Evolutionary conservation across 495 filamentous ascomycete species (phyloP).

Genomic region (Delitschia confertaspora): DNA sequence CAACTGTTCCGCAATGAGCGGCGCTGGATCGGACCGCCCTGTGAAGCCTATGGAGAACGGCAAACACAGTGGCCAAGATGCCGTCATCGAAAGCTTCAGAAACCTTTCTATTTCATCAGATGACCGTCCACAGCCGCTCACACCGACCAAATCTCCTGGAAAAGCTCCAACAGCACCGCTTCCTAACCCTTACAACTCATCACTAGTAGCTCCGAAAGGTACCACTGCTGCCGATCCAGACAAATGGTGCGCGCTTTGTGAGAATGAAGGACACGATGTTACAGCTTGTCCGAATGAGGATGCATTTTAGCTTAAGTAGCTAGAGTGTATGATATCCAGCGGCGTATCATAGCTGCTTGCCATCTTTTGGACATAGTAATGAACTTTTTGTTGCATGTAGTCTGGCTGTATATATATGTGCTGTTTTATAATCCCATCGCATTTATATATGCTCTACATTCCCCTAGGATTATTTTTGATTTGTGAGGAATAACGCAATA

Average conservation of each 20-base stretch:
- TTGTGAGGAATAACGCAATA: too few relatives aligned
- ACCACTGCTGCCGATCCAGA: conserved; percentile 66
- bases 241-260: conserved; percentile 97
- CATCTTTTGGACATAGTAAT: too few relatives aligned
- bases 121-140: conserved; percentile 28
- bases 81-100: conserved; percentile 40
- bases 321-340: conserved; percentile 23
- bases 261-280: conserved; percentile 91
- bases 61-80: conserved; percentile 38
- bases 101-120: conserved; percentile 36
- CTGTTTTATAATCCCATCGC: too few relatives aligned
- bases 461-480: too few relatives aligned
- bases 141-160: conserved; percentile 35
- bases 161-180: conserved; percentile 30
- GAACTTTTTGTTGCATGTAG: too few relatives aligned
- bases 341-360: too few relatives aligned
- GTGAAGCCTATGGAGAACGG: conserved; percentile 8
- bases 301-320: conserved; percentile 41
- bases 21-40: conserved; percentile 8
- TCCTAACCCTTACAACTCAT: conserved; percentile 20
- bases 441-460: too few relatives aligned
- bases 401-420: too few relatives aligned
- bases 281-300: conserved; percentile 94
- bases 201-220: conserved; percentile 53
- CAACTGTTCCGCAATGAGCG: conserved; percentile 54